phyloP scores from a whole-genome alignment of 2,329 filamentous ascomycete genomes.

The Ophiostoma sp. region DNA sequence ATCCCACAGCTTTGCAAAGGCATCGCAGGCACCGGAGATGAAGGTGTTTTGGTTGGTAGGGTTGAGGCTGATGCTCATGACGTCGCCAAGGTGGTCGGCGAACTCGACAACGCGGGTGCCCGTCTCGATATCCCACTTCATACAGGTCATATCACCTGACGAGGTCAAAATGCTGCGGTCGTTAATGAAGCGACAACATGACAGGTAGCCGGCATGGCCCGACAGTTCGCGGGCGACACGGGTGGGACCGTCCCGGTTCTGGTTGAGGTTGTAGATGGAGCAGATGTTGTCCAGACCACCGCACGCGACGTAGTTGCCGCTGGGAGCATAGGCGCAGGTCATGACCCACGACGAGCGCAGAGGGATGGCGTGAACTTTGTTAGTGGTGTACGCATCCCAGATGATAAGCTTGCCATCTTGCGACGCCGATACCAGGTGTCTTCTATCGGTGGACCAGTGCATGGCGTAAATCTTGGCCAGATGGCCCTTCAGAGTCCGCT shows the following conservation, averaged over 20 bases:
- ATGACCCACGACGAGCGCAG: slow-evolving; percentile 98
- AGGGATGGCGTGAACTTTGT: slow-evolving; percentile 98
- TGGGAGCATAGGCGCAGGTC: slow-evolving; percentile 98
- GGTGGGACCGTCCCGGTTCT: slow-evolving; percentile 89
- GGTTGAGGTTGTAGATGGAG: slow-evolving; percentile 98
- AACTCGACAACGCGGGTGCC: slow-evolving; percentile 97
- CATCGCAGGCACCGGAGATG: slow-evolving; percentile 97
- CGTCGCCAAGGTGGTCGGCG: slow-evolving; percentile 94
- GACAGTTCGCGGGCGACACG: slow-evolving; percentile 93
- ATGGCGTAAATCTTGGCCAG: slow-evolving; percentile 99
- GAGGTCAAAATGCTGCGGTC: slow-evolving; percentile 96
- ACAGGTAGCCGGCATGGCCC: slow-evolving; percentile 93
- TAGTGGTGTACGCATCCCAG: slow-evolving; percentile 99
- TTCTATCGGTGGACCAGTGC: slow-evolving; percentile 98
- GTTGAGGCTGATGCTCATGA: slow-evolving; percentile 99
- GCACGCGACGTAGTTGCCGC: slow-evolving; percentile 96
- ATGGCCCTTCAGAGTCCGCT: slow-evolving; percentile 94
- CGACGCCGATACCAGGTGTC: slow-evolving; percentile 94
- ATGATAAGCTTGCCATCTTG: slow-evolving; percentile 99
- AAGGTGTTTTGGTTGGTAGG: slow-evolving; percentile 99
- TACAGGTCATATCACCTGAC: slow-evolving; percentile 98
- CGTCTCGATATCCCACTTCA: slow-evolving; percentile 99
- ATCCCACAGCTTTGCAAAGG: slow-evolving; percentile 98
- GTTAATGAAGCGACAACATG: slow-evolving; percentile 98
- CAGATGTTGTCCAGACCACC: slow-evolving; percentile 99